A percentile compares a stretch with the other conserved stretches of the same genome.
phyloP scores from a whole-genome alignment of 306 rosid species.

The Arachis hypogaea region DNA sequence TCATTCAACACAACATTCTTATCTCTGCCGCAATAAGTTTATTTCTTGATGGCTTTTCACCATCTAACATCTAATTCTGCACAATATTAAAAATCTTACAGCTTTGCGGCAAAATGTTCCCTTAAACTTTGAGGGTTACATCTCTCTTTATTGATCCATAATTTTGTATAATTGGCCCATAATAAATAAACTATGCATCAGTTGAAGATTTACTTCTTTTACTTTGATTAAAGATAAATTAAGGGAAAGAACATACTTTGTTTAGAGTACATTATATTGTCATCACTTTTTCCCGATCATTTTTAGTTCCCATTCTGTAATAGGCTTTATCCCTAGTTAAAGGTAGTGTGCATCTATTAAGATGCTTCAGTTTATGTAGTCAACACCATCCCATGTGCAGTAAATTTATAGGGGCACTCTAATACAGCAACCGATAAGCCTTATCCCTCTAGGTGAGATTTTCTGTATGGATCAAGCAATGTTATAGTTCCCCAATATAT shows the following conservation, averaged over 20 bases:
- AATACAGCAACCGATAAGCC: too few relatives aligned
- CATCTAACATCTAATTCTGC: too few relatives aligned
- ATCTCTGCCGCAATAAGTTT: too few relatives aligned
- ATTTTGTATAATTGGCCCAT: too few relatives aligned
- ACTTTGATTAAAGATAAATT: slow-evolving; percentile 1
- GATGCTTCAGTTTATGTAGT: slow-evolving; percentile 14
- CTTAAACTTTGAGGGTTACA: not conserved
- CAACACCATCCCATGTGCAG: not conserved
- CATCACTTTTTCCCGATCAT: not conserved
- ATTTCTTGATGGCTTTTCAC: too few relatives aligned
- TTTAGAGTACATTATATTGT: not conserved
- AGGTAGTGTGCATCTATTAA: slow-evolving; percentile 16
- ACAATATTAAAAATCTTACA: too few relatives aligned
- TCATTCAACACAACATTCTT: too few relatives aligned
- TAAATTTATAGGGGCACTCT: slow-evolving; percentile 2
- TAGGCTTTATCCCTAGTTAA: slow-evolving; percentile 16
- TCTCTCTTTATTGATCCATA: not conserved
- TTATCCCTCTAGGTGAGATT: too few relatives aligned
- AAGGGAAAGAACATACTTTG: not conserved
- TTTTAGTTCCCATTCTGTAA: not conserved
- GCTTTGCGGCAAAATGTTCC: too few relatives aligned
- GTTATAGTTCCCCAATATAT: too few relatives aligned
- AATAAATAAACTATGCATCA: not conserved
- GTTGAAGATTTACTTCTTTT: slow-evolving; percentile 3
- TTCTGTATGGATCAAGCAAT: too few relatives aligned